Conservation (phyloP, 176 grass and related monocot genomes). For the Triticum aestivum region IWGSC_CS_RefSeq_v2.1 NC_057807.1:460171788-460172287, state of each 20-base stretch:
- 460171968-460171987: conserved; percentile 16
- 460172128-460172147: neutral
- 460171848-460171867: conserved; percentile 25
- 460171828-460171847: neutral
- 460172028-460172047: neutral
- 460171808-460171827: neutral
- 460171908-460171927: conserved; percentile 28
- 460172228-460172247: conserved; percentile 40
- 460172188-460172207: neutral
- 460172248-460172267: conserved; percentile 53
- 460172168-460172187: neutral
- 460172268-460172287: conserved; percentile 62
- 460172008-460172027: neutral
- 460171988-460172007: neutral
- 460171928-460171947: conserved; percentile 18
- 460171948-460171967: conserved; percentile 15
- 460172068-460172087: neutral
- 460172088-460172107: neutral
- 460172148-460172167: neutral
- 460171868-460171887: neutral
- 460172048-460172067: neutral
- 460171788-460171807: conserved; percentile 7
- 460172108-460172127: neutral
- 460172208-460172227: neutral
- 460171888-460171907: conserved; percentile 16